Base-by-base conservation (phyloP, 2,329 filamentous ascomycete species). In the Monilinia vaccinii-corymbosi region DNA sequence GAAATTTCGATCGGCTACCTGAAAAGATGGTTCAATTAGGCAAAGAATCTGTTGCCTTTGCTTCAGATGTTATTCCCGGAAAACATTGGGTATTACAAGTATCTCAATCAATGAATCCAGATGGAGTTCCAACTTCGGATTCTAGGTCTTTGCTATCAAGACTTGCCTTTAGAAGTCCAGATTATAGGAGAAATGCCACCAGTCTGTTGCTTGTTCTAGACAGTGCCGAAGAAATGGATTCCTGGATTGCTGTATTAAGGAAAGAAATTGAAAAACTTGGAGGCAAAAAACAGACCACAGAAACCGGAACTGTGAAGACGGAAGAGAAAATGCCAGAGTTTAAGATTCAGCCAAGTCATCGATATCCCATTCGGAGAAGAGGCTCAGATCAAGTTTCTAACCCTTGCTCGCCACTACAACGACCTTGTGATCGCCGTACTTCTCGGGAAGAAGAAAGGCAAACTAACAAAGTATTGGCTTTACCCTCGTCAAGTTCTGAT, bases 41-140 rank as follows among this genome's bases (percentile, higher is more conserved):
- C n/a, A 85, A 83, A 64, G 81, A 88, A 51, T 92, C 89, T 3
- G 88, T 87, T 13, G 89, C 88, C 6, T 93, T 91, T 71, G 89
- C 86, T 1, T 91, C 85, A 65, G 89, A 94, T 70, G 78, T 88
- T 16, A 90, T 93, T 59, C 87, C 88, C 3, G 89, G 89, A 7
- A 84, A 83, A 62, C 88, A 91, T 68, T 92, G 88, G 83, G 89
- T 93, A 7, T 73, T 93, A 16, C 88, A 91, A 66, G 82, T 93
- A 25, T 86, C 84, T 3, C 86, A 89, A 40, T 76, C 78, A 10
- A 83, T 84, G 60, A 84, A 85, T 53, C 73, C 80, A 2, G 81
- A 87, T 38, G 82, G 82, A 32, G 75, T 72, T 1, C 69, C 78
- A 16, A 68, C 76, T 3, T 67, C 76, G 3, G 80, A 83, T 42